Base-by-base conservation (phyloP, 2,329 filamentous ascomycete genomes). In the Trichoderma sp. region DNA sequence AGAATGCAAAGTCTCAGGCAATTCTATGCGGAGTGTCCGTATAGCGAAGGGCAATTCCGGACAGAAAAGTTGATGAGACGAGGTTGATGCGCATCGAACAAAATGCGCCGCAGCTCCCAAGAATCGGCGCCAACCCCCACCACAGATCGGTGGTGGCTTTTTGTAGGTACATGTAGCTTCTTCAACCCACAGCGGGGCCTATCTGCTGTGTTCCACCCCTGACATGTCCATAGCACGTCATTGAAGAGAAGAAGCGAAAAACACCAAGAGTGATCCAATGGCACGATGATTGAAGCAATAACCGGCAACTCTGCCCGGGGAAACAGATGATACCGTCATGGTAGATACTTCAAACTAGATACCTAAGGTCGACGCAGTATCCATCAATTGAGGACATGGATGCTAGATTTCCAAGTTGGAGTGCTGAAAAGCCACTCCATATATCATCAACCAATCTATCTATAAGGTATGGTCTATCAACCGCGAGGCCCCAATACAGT, bases 161-260 rank as follows among this genome's bases (percentile, higher is more conserved):
- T 34, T 44, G 3, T 2, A 39, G 44, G 55, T 24, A 24, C 21
- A 24, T 2, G 21, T 24, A 30, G 30, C 30, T 30, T 30, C 47
- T 60, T 19, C 21, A 54, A 30, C 51, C 63, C 63, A 65, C 57
- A 65, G 63, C 63, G 63, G 63, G 63, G 63, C 51, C 30, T 56
- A 57, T 47, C 50, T 41, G 45, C 47, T 34, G 54, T 56, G 57
- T 28, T 64, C 28, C 44, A 47, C 39, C 28, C n/a, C 44, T 14
- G 58, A 52, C 21, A 52, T n/a, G 7, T 30, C 7, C 9, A 52
- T 34, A 7, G 26, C 7, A 51, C 28, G 15, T n/a, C 26, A n/a
- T 19, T 30, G 17, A 52, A 19, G 34, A 39, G 10, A 9, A n/a
- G n/a, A n/a, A n/a, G n/a, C n/a, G n/a, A 12, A 34, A 5, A 30